These are phyloP conservation scores for Apiospora sp. DNA, from an alignment of 2,329 filamentous ascomycete genomes.

Conservation along the genomic window DNA sequence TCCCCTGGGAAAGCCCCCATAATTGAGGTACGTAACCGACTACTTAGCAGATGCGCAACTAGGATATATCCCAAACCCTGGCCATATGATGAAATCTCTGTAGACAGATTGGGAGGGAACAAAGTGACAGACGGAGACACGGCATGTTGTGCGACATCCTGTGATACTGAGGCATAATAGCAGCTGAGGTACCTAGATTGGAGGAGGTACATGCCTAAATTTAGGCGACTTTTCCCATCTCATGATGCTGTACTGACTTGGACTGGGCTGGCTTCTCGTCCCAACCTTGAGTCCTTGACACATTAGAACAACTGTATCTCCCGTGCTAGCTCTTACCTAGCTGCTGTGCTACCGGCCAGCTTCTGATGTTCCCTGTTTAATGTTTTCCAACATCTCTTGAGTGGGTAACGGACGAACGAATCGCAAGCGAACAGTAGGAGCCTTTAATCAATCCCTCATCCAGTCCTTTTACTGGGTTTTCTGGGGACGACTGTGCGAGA, in stretches of 20 bases:
- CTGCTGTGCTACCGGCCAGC: conserved; percentile 17
- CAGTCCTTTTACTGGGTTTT: background rate
- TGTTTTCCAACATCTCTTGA: conserved; percentile 3
- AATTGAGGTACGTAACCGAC: conserved; percentile 17
- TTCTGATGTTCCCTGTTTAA: conserved; percentile 9
- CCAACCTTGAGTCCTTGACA: conserved; percentile 1
- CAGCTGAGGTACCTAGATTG: background rate
- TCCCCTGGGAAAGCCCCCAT: conserved; percentile 5
- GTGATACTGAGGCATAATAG: background rate
- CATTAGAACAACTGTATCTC: background rate
- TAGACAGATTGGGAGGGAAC: conserved; percentile 5
- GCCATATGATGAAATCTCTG: conserved; percentile 19
- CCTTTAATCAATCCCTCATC: background rate
- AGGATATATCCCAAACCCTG: background rate
- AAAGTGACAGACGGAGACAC: conserved; percentile 18
- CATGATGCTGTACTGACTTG: background rate
- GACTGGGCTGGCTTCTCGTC: background rate
- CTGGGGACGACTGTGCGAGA: conserved; percentile 17
- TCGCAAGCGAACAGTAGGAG: background rate
- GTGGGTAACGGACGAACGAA: conserved; percentile 2
- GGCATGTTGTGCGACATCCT: conserved; percentile 14
- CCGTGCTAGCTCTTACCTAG: background rate
- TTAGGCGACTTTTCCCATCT: background rate
- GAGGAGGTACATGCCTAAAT: background rate
- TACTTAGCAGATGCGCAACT: conserved; percentile 10